phyloP scores from a whole-genome alignment of 306 rosid genomes.

The Chamaecrista fasciculata region DNA sequence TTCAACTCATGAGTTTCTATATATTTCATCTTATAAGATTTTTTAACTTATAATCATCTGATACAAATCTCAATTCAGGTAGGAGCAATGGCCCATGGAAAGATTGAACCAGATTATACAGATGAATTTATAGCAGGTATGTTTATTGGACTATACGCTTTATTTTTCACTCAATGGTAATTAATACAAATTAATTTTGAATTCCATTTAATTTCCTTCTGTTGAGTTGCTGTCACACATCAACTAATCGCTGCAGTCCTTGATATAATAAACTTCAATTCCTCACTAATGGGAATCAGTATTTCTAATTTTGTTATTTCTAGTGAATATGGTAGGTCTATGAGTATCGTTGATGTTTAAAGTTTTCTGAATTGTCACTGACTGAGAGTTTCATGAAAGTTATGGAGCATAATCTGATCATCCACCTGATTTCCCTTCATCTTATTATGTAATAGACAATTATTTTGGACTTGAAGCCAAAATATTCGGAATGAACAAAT shows the following conservation, averaged over 20 bases:
- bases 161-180: not conserved
- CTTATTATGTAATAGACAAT: not conserved
- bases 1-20: not conserved
- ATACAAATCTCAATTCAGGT: constrained; percentile 38
- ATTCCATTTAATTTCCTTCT: not conserved
- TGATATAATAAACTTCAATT: not conserved
- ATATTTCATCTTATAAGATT: not conserved
- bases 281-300: not conserved
- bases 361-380: not conserved
- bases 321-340: not conserved
- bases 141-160: constrained; percentile 2
- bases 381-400: not conserved
- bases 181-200: not conserved
- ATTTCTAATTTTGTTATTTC: not conserved
- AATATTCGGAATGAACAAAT: no score
- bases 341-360: not conserved
- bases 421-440: not conserved
- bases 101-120: constrained; percentile 68
- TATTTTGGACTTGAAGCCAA: not conserved
- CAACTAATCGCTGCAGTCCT: not conserved
- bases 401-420: not conserved
- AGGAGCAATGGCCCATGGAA: constrained; percentile 92
- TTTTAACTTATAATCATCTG: not conserved
- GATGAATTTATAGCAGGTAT: constrained; percentile 76
- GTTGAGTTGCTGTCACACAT: not conserved